A percentile compares a stretch with the other conserved stretches of the same genome.
phyloP scores from a whole-genome alignment of 2,329 filamentous ascomycete species.

The Colletotrichum phormii region DNA sequence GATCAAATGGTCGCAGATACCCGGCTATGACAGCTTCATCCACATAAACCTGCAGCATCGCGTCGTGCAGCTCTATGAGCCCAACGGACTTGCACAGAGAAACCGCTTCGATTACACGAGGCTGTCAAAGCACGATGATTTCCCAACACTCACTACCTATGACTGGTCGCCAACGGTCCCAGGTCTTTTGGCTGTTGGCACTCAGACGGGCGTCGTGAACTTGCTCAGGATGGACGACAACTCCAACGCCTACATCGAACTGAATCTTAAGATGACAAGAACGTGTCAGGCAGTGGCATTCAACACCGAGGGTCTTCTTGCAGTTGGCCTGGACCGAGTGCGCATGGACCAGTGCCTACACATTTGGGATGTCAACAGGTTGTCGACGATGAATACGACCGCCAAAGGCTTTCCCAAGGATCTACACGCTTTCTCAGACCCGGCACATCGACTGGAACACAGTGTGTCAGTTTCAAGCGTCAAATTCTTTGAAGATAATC shows the following conservation, averaged over 20 bases:
- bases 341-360: slow-evolving; percentile 86
- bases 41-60: slow-evolving; percentile 74
- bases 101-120: slow-evolving; percentile 69
- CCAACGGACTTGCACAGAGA: slow-evolving; percentile 68
- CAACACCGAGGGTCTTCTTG: slow-evolving; percentile 77
- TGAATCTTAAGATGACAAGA: slow-evolving; percentile 79
- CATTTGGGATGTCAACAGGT: slow-evolving; percentile 81
- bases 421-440: slow-evolving; percentile 63
- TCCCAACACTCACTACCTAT: slow-evolving; percentile 73
- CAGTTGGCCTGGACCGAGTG: slow-evolving; percentile 83
- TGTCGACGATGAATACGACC: slow-evolving; percentile 61
- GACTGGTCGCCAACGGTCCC: slow-evolving; percentile 74
- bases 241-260: slow-evolving; percentile 72
- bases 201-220: slow-evolving; percentile 79
- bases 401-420: slow-evolving; percentile 63
- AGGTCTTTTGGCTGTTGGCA: slow-evolving; percentile 80
- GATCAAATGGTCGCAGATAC: slow-evolving; percentile 74
- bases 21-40: slow-evolving; percentile 69
- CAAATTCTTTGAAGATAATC: slow-evolving; percentile 83
- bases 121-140: slow-evolving; percentile 70
- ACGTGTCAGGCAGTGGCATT: slow-evolving; percentile 87
- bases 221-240: slow-evolving; percentile 79
- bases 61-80: slow-evolving; percentile 72
- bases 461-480: slow-evolving; percentile 84
- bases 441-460: slow-evolving; percentile 70